Conservation (phyloP, 345 rosid genomes). For the Raphanus sativus region DNA sequence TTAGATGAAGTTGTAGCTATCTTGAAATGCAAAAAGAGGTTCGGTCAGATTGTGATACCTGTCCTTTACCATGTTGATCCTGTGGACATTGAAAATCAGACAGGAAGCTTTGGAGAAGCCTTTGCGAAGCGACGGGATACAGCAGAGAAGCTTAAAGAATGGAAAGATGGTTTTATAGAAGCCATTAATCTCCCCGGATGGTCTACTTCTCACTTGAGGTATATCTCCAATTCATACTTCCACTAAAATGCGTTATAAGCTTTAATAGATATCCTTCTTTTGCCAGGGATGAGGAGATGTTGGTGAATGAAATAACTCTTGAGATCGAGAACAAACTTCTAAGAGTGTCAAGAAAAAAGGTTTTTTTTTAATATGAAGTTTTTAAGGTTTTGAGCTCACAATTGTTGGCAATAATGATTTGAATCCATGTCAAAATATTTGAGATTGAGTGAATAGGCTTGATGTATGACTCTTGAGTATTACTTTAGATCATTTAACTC, state of each 20-base stretch:
- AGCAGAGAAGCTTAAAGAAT: slow-evolving; percentile 17
- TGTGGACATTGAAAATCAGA: slow-evolving; percentile 30
- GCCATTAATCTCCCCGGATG: slow-evolving; percentile 31
- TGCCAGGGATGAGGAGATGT: slow-evolving; percentile 22
- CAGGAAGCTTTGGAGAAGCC: slow-evolving; percentile 32
- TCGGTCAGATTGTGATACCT: slow-evolving; percentile 39
- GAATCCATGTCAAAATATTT: neutral
- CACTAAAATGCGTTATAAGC: neutral
- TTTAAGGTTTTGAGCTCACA: neutral
- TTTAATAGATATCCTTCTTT: neutral
- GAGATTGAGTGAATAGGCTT: neutral
- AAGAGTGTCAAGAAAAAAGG: slow-evolving; percentile 29
- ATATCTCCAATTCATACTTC: neutral
- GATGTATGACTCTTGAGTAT: neutral
- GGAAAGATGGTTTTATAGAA: slow-evolving; percentile 11
- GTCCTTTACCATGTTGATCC: slow-evolving; percentile 39
- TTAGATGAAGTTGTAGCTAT: slow-evolving; percentile 37
- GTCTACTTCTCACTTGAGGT: slow-evolving; percentile 18
- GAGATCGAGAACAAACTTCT: slow-evolving; percentile 26
- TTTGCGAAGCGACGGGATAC: slow-evolving; percentile 17
- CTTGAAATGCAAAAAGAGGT: slow-evolving; percentile 27
- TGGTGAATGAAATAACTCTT: slow-evolving; percentile 28
- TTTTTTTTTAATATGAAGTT: neutral
- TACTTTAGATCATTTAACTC: neutral
- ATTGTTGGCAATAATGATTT: neutral